These are phyloP conservation scores for Talaromyces sp. DNA, from an alignment of 2,329 filamentous ascomycete genomes.

Conservation along the genomic window DNA sequence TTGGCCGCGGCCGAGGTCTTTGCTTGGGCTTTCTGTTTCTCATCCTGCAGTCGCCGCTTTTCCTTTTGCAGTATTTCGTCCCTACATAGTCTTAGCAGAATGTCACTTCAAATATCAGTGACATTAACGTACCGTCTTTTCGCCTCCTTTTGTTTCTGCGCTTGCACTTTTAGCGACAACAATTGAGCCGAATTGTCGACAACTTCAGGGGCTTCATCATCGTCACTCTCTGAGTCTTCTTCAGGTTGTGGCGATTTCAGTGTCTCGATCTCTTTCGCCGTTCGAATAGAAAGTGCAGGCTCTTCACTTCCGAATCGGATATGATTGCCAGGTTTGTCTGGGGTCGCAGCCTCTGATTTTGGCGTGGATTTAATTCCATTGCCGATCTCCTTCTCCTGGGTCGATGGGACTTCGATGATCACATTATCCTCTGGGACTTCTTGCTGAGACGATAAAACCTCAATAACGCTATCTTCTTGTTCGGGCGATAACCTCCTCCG, in stretches of 20 bases:
- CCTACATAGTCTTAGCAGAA: slow-evolving; percentile 18
- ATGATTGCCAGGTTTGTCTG: slow-evolving; percentile 18
- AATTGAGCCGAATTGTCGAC: slow-evolving; percentile 38
- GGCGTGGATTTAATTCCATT: neutral
- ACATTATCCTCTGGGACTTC: slow-evolving; percentile 1
- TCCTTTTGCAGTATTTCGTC: slow-evolving; percentile 36
- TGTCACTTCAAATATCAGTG: neutral
- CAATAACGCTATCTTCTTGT: slow-evolving; percentile 16
- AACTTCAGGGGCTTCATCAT: slow-evolving; percentile 38
- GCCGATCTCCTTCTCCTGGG: neutral
- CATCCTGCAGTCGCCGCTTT: slow-evolving; percentile 38
- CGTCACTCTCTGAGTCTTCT: slow-evolving; percentile 20
- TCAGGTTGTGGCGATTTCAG: slow-evolving; percentile 9
- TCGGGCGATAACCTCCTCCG: slow-evolving; percentile 27
- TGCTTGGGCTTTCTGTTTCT: slow-evolving; percentile 36
- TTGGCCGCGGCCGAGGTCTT: slow-evolving; percentile 25
- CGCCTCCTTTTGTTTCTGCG: slow-evolving; percentile 35
- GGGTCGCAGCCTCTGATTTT: neutral
- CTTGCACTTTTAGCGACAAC: slow-evolving; percentile 32
- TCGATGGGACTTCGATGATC: slow-evolving; percentile 3
- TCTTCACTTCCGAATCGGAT: slow-evolving; percentile 42
- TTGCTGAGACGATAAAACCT: slow-evolving; percentile 16
- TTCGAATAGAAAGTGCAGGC: slow-evolving; percentile 23
- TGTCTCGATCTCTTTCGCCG: slow-evolving; percentile 20
- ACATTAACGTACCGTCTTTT: slow-evolving; percentile 32